Evolutionary conservation across 73 alveolate genomes (phyloP).

Genomic region (Paramecium sexaurelia): DNA sequence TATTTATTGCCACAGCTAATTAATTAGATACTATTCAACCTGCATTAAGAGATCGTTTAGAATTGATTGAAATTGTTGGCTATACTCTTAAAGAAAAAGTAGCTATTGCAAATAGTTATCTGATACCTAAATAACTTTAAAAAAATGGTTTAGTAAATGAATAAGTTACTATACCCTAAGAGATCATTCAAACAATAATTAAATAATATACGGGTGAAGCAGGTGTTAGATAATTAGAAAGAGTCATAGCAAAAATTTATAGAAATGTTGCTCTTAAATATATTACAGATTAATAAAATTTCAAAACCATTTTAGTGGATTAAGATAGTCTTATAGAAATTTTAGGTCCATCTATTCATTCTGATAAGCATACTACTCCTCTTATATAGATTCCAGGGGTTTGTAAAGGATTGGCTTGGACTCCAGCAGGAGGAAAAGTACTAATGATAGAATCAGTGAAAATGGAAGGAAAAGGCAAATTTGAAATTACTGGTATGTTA

Average conservation of each 20-base stretch:
- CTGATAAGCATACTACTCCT: conserved; percentile 65
- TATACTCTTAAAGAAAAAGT: conserved; percentile 85
- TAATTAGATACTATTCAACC: conserved; percentile 86
- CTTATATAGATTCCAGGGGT: conserved; percentile 86
- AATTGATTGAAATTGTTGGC: conserved; percentile 89
- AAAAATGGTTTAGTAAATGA: conserved; percentile 80
- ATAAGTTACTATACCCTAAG: conserved; percentile 68
- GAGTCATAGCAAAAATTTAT: conserved; percentile 81
- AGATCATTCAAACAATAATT: conserved; percentile 70
- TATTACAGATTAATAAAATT: conserved; percentile 47
- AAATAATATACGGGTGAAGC: conserved; percentile 81
- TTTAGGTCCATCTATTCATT: conserved; percentile 82
- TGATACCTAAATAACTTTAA: conserved; percentile 88
- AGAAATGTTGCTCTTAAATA: conserved; percentile 81
- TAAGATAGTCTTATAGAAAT: conserved; percentile 73
- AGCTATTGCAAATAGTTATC: conserved; percentile 84
- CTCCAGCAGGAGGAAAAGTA: conserved; percentile 89
- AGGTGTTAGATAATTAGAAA: conserved; percentile 90
- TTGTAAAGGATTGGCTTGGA: conserved; percentile 89
- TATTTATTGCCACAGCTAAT: conserved; percentile 91
- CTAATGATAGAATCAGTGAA: conserved; percentile 83
- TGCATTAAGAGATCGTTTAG: conserved; percentile 95
- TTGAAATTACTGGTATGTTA: conserved; percentile 87
- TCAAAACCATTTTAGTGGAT: conserved; percentile 61
- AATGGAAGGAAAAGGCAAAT: conserved; percentile 77